Evolutionary conservation across 1,139 yeast species (phyloP).

Genomic region (Nadsonia starkeyi-henricii): DNA sequence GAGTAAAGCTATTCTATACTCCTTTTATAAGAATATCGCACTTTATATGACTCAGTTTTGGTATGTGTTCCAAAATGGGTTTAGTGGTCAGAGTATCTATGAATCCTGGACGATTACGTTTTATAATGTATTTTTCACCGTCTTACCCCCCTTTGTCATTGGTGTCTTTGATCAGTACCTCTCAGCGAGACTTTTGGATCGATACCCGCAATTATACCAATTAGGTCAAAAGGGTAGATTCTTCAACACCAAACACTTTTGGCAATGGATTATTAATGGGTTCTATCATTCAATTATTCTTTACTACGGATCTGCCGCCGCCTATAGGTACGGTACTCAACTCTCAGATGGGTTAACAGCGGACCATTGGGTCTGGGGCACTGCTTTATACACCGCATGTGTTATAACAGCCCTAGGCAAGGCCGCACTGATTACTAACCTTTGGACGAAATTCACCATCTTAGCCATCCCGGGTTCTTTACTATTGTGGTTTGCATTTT

Average conservation of each 20-base stretch:
- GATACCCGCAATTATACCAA: slow-evolving; percentile 86
- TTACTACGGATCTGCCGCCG: slow-evolving; percentile 56
- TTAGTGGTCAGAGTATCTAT: slow-evolving; percentile 88
- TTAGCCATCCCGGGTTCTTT: slow-evolving; percentile 94
- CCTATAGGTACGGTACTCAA: slow-evolving; percentile 56
- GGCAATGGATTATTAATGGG: slow-evolving; percentile 97
- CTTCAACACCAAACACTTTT: slow-evolving; percentile 80
- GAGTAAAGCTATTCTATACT: slow-evolving; percentile 80
- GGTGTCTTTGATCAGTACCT: slow-evolving; percentile 97
- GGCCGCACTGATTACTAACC: slow-evolving; percentile 80
- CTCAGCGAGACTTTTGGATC: slow-evolving; percentile 72
- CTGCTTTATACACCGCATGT: slow-evolving; percentile 77
- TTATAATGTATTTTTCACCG: slow-evolving; percentile 92
- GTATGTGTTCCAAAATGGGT: slow-evolving; percentile 87
- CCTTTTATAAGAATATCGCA: slow-evolving; percentile 91
- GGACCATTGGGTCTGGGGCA: slow-evolving; percentile 95
- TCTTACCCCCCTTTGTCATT: slow-evolving; percentile 85
- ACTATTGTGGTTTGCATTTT: slow-evolving; percentile 65
- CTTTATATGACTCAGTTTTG: slow-evolving; percentile 96
- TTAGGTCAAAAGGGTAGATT: slow-evolving; percentile 81
- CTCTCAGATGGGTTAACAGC: slow-evolving; percentile 58
- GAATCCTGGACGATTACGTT: slow-evolving; percentile 97
- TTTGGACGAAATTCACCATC: slow-evolving; percentile 91
- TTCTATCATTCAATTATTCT: slow-evolving; percentile 85
- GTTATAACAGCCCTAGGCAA: slow-evolving; percentile 84